phyloP scores from a whole-genome alignment of 192 early-diverging fungal species.

The Umbelopsis ramanniana region DNA sequence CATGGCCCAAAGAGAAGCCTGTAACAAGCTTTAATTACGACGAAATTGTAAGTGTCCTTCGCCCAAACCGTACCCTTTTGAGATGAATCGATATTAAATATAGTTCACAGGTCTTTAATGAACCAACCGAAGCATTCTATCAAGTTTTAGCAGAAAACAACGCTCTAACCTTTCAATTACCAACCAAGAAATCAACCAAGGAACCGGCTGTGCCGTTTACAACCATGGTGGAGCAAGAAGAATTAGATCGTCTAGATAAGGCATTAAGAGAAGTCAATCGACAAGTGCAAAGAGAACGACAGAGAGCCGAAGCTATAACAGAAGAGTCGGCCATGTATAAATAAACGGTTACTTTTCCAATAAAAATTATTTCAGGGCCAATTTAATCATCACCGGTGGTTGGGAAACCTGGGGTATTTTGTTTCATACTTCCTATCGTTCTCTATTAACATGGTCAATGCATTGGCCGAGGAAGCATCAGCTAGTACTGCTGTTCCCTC shows the following conservation, averaged over 20 bases:
- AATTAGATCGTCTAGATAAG: slow-evolving; percentile 36
- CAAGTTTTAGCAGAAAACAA: slow-evolving; percentile 38
- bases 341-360: slow-evolving; percentile 22
- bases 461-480: background rate
- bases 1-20: slow-evolving; percentile 62
- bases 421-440: background rate
- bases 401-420: background rate
- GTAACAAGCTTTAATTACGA: slow-evolving; percentile 82
- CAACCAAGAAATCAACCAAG: slow-evolving; percentile 36
- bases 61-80: background rate
- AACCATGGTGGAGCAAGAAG: slow-evolving; percentile 40
- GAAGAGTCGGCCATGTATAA: slow-evolving; percentile 17
- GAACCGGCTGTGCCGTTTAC: slow-evolving; percentile 33
- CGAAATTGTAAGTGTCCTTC: slow-evolving; percentile 61
- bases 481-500: background rate
- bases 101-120: slow-evolving; percentile 40
- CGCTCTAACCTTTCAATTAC: slow-evolving; percentile 32
- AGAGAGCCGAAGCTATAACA: slow-evolving; percentile 22
- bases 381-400: background rate
- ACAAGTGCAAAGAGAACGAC: slow-evolving; percentile 29
- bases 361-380: slow-evolving; percentile 13
- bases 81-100: background rate
- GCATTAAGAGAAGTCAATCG: slow-evolving; percentile 40
- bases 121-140: slow-evolving; percentile 43
- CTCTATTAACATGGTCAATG: background rate